Base-by-base conservation (phyloP, 2,329 filamentous ascomycete species). In the Sarocladiaceae sp. region DNA sequence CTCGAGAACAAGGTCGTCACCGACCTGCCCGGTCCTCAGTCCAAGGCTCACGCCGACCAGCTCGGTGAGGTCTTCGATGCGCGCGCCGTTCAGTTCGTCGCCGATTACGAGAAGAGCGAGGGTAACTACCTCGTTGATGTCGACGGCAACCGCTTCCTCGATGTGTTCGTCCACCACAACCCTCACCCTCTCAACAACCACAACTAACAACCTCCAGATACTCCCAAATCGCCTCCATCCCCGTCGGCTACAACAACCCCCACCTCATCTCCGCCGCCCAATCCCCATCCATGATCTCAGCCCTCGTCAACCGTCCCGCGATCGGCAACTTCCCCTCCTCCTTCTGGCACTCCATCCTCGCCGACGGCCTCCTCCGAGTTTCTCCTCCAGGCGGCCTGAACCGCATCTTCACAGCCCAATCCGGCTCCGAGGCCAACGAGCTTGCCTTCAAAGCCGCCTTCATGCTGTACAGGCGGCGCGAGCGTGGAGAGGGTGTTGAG, bases 361-460 rank as follows among this genome's bases (percentile, higher is more conserved):
- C 83, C 66, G 81, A 83, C 13, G 87, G 88, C 58, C 79, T 90
- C 53, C 77, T 93, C 39, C 79, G 76, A 52, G 87, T 86, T 44
- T 87, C 88, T 0, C 88, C 88, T 46, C 85, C 84, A 66, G 88
- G 31, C 10, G 54, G 88, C 44, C 73, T 89, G 53, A 74, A 88
- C 73, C 86, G 91, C 70, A 87, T 92, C 61, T 92, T 92, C 74
- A 93, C 88, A 44, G 87, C 83, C 49, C 83, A 87, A 73, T 81
- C 87, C 39, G 88, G 88, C 54, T 90, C 87, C 29, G 88, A 93
- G 65, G 88, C 88, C 68, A 92, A 92, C 70, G 88, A 93, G 71
- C 84, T 88, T 47, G 88, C 88, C 52, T 93, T 88, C 79, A 93
- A 93, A 73, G 88, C 88, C 13, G 87, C 88, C 23, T 91, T 92